Percentiles rank a stretch among this genome's conserved stretches.
phyloP scores from a whole-genome alignment of 768 basidiomycete species.

The Tubosaeta brunneosetosa region DNA sequence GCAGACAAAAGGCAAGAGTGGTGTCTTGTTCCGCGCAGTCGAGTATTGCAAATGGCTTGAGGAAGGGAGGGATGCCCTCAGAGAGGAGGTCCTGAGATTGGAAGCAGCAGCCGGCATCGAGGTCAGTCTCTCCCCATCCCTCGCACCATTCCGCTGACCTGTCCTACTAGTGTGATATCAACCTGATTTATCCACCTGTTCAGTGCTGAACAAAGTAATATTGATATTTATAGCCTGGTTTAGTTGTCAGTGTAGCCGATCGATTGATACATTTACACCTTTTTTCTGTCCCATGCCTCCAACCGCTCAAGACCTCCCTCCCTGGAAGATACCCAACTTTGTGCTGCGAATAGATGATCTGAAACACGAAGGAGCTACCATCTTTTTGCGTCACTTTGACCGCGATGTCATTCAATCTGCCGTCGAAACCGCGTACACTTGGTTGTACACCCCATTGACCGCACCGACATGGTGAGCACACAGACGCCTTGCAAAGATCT shows the following conservation, averaged over 20 bases:
- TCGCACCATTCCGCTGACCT: not conserved
- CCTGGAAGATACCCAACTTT: conserved; percentile 56
- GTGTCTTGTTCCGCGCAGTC: conserved; percentile 80
- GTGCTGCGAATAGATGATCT: conserved; percentile 55
- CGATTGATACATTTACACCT: not conserved
- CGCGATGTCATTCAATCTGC: conserved; percentile 35
- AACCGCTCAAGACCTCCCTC: conserved; percentile 18
- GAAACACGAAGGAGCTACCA: conserved; percentile 48
- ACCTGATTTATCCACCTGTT: not conserved
- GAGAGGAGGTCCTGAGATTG: conserved; percentile 60
- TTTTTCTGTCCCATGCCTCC: conserved; percentile 19
- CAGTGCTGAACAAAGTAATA: conserved; percentile 2
- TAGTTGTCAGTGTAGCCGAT: conserved; percentile 3
- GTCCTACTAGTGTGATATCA: not conserved
- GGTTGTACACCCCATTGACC: conserved; percentile 41
- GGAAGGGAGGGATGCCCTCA: conserved; percentile 68
- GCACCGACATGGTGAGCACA: conserved; percentile 46
- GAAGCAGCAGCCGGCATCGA: conserved; percentile 62
- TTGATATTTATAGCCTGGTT: conserved; percentile 8
- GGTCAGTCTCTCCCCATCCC: conserved; percentile 12
- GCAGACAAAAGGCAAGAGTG: conserved; percentile 82
- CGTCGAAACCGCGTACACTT: conserved; percentile 37
- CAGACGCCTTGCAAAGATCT: not conserved
- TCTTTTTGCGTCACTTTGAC: conserved; percentile 53
- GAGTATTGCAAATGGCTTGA: conserved; percentile 87